Base-by-base conservation (phyloP, 768 basidiomycete genomes). In the Psilocybe cyanescens region DNA sequence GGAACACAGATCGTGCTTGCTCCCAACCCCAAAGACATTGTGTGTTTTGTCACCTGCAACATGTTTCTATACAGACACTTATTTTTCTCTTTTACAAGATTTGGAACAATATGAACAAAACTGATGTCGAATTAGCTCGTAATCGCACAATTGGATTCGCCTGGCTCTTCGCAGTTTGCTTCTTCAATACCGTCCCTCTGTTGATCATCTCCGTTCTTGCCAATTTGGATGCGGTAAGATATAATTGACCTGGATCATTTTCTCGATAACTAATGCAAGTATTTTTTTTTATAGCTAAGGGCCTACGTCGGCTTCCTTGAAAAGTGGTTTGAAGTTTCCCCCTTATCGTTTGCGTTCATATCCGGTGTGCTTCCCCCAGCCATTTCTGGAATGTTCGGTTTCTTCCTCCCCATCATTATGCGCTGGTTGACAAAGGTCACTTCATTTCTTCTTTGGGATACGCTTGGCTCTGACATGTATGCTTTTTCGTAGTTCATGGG, bases 331-430 rank as follows among this genome's bases (percentile, higher is more conserved):
- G 67, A 78, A 4, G 72, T 82, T 0, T 93, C 91, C 3, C 80
- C 82, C 0, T 76, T 66, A 24, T 82, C 90, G 1, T 98, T 99
- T 74, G 87, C 93, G 0, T 73, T 97, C 62, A 80, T 95, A 39
- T 95, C 94, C 71, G 95, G 96, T 90, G 89, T 98, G 33, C 78
- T 98, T 17, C 97, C 97, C 2, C 94, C 97, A 0, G 80, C 92
- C 0, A 86, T 99, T 39, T 92, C 94, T 7, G 90, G 92, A 4
- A 58, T 95, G 16, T 97, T 99, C 68, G 91, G 92, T 14, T 95
- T 92, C 78, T 86, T 95, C 74, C 81, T 99, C 37, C 97, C 97
- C 2, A 85, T 94, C 69, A 78, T 96, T 73, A 98, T 99, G 87
- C 90, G 97, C 55, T 84, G 86, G 82, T 78, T 97, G 72, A 91